A percentile compares a stretch with the other conserved stretches of the same genome.
phyloP scores from a whole-genome alignment of 2,329 filamentous ascomycete genomes.

The Blastomyces emzantsi region DNA sequence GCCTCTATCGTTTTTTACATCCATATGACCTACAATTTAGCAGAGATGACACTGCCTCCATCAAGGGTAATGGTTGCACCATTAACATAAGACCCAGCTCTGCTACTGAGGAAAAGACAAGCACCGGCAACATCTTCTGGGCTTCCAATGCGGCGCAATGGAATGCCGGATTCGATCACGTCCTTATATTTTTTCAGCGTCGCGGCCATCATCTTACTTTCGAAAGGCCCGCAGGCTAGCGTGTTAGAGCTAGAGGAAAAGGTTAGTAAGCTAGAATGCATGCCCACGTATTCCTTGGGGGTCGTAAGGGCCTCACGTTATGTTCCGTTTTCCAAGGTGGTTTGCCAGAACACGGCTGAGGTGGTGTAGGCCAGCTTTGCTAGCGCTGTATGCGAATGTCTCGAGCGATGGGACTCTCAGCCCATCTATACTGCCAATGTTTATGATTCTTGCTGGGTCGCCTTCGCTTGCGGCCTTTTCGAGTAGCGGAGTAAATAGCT shows the following conservation, averaged over 20 bases:
- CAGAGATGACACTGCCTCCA: constrained; percentile 42
- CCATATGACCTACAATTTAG: constrained; percentile 30
- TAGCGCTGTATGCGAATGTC: constrained; percentile 46
- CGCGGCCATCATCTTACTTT: constrained; percentile 48
- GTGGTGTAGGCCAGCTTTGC: constrained; percentile 47
- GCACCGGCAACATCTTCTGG: constrained; percentile 62
- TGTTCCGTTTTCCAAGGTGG: constrained; percentile 44
- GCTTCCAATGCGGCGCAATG: constrained; percentile 57
- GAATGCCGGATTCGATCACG: constrained; percentile 47
- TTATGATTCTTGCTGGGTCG: constrained; percentile 43
- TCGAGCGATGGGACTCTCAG: constrained; percentile 44
- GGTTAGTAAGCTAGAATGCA: constrained; percentile 25
- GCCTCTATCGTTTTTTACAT: neutral
- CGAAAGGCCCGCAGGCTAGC: constrained; percentile 59
- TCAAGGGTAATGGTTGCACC: constrained; percentile 57
- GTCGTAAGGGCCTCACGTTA: constrained; percentile 38
- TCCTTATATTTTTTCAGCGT: constrained; percentile 44
- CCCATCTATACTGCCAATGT: constrained; percentile 48
- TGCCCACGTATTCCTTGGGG: constrained; percentile 40
- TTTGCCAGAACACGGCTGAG: constrained; percentile 44
- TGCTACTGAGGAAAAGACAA: constrained; percentile 59
- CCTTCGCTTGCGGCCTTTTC: constrained; percentile 38
- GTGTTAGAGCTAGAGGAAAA: constrained; percentile 46
- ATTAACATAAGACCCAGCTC: constrained; percentile 58
- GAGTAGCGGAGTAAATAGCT: constrained; percentile 41